These are phyloP conservation scores for Candida gigantensis DNA, from an alignment of 1,139 yeast species.

Conservation along the genomic window DNA sequence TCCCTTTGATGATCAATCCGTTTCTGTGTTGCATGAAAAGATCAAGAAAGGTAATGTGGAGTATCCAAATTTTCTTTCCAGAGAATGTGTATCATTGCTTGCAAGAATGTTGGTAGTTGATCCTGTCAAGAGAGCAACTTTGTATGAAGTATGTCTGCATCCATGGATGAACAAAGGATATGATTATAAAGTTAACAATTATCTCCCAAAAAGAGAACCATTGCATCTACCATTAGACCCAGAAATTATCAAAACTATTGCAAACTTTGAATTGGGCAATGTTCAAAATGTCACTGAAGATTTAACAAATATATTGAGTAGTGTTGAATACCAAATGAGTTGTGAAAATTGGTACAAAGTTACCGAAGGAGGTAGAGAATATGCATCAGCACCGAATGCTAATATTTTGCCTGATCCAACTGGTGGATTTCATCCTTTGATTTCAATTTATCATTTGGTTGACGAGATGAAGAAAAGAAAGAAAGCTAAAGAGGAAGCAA, in stretches of 20 bases:
- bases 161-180: constrained; percentile 96
- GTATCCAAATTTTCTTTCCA: constrained; percentile 80
- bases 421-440: constrained; percentile 81
- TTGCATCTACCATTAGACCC: constrained; percentile 72
- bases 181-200: constrained; percentile 70
- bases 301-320: constrained; percentile 58
- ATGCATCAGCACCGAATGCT: constrained; percentile 41
- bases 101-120: constrained; percentile 92
- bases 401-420: constrained; percentile 73
- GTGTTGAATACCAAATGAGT: constrained; percentile 69
- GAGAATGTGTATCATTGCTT: constrained; percentile 80
- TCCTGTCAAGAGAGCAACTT: constrained; percentile 75
- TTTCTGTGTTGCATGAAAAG: constrained; percentile 89
- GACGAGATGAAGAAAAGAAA: constrained; percentile 78
- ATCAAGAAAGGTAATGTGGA: constrained; percentile 92
- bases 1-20: constrained; percentile 95
- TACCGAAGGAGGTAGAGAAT: constrained; percentile 43
- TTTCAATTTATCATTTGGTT: constrained; percentile 84
- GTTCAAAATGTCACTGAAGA: constrained; percentile 59
- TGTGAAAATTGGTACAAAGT: constrained; percentile 62
- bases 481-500: constrained; percentile 55
- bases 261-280: constrained; percentile 76
- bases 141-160: constrained; percentile 78
- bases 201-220: constrained; percentile 77
- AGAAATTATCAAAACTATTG: constrained; percentile 71